These are phyloP conservation scores for Terana coerulea DNA, from an alignment of 768 basidiomycete species.

Conservation along the genomic window DNA sequence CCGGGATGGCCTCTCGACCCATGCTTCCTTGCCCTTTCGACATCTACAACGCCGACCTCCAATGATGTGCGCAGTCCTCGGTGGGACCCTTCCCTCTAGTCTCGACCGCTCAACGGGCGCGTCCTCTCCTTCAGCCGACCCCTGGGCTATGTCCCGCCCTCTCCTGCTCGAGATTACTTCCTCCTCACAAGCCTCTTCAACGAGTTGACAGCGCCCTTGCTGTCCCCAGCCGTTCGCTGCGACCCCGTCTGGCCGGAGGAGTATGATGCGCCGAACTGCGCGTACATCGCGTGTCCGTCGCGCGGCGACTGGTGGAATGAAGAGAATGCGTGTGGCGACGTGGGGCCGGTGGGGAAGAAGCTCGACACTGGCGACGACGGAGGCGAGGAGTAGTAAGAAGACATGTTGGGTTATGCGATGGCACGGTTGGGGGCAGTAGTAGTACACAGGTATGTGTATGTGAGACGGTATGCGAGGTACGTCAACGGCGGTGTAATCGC, in stretches of 20 bases:
- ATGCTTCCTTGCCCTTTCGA: too few species aligned
- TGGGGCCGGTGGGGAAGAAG: conserved; percentile 33
- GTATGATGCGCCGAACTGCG: conserved; percentile 21
- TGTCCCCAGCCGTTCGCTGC: not conserved
- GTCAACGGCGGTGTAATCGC: conserved; percentile 1
- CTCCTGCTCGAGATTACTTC: not conserved
- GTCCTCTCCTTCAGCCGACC: not conserved
- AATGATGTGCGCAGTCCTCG: too few species aligned
- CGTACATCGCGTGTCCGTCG: conserved; percentile 29
- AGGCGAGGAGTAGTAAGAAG: conserved; percentile 25
- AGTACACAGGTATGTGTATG: not conserved
- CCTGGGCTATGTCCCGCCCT: not conserved
- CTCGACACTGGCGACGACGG: conserved; percentile 22
- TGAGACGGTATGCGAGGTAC: conserved; percentile 4
- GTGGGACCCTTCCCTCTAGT: too few species aligned
- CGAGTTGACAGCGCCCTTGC: conserved; percentile 4
- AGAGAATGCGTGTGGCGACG: conserved; percentile 33
- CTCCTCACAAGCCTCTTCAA: conserved; percentile 11
- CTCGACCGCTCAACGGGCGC: too few species aligned
- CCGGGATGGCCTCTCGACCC: not conserved
- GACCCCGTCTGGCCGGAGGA: not conserved
- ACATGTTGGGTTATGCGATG: conserved; percentile 20
- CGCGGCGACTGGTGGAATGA: conserved; percentile 32
- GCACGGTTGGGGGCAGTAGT: not conserved
- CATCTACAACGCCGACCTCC: too few species aligned